These are phyloP conservation scores for Fragilaria radians DNA, from an alignment of 108 stramenopile genomes.

Conservation along the genomic window DNA sequence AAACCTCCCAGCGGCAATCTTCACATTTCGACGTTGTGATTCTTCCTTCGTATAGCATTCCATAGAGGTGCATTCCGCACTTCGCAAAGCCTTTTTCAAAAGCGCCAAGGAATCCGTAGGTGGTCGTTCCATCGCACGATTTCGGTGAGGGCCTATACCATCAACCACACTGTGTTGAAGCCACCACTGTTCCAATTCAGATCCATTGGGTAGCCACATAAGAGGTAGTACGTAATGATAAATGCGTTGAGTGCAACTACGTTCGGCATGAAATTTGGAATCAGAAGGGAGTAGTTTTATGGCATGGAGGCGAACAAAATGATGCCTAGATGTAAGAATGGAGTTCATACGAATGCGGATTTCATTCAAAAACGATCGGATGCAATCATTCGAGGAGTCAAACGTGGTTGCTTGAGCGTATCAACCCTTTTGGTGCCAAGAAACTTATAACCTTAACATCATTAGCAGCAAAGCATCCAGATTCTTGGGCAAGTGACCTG, in stretches of 20 bases:
- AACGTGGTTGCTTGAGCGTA: not conserved
- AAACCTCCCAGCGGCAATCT: constrained; percentile 47
- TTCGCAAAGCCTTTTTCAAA: constrained; percentile 22
- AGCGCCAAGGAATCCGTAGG: constrained; percentile 11
- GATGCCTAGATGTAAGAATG: not conserved
- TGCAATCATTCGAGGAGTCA: not conserved
- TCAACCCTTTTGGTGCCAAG: not conserved
- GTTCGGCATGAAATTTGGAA: constrained; percentile 56
- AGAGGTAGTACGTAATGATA: constrained; percentile 68
- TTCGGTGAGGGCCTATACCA: not conserved
- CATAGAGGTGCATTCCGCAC: constrained; percentile 15
- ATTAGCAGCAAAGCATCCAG: constrained; percentile 17
- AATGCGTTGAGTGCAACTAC: constrained; percentile 52
- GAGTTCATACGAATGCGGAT: not conserved
- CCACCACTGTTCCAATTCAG: constrained; percentile 26
- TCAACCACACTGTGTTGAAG: constrained; percentile 6
- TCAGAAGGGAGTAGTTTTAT: not conserved
- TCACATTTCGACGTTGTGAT: constrained; percentile 5
- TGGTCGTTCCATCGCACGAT: constrained; percentile 10
- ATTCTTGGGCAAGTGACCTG: constrained; percentile 47
- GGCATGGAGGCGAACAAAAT: not conserved
- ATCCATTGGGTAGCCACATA: constrained; percentile 41
- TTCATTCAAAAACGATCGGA: not conserved
- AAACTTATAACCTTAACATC: constrained; percentile 27
- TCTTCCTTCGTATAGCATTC: constrained; percentile 1